These are phyloP conservation scores for Beauveria bassiana DNA, from an alignment of 2,329 filamentous ascomycete genomes.

Conservation along the genomic window DNA sequence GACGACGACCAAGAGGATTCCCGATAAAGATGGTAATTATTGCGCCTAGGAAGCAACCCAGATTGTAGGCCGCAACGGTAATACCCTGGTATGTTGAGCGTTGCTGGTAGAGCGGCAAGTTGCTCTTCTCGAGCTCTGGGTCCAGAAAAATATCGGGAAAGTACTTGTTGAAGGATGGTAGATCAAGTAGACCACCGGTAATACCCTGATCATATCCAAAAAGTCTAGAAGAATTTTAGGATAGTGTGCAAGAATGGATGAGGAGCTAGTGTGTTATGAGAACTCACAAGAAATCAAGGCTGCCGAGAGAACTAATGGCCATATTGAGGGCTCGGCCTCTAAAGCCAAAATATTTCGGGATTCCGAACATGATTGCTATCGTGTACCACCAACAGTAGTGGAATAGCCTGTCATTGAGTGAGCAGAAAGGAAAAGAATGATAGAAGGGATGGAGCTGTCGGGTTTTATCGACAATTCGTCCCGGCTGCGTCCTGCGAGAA, in stretches of 20 bases:
- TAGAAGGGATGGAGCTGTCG: neutral
- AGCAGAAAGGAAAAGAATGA: neutral
- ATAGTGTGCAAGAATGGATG: neutral
- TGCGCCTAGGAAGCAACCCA: constrained; percentile 46
- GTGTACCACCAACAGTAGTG: neutral
- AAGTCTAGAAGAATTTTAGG: neutral
- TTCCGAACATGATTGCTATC: neutral
- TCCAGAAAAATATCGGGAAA: constrained; percentile 40
- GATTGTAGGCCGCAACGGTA: constrained; percentile 38
- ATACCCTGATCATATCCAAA: constrained; percentile 49
- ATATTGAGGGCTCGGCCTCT: constrained; percentile 14
- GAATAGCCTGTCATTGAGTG: neutral
- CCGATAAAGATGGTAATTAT: constrained; percentile 52
- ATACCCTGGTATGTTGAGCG: constrained; percentile 34
- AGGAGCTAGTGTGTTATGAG: neutral
- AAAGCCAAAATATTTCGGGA: constrained; percentile 15
- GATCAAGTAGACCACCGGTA: constrained; percentile 59
- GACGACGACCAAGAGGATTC: constrained; percentile 46
- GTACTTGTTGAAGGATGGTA: constrained; percentile 43
- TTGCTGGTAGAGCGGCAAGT: constrained; percentile 24
- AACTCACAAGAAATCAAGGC: constrained; percentile 13
- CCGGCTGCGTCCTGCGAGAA: neutral
- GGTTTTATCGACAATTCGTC: neutral
- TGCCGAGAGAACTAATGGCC: constrained; percentile 15
- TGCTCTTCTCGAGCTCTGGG: constrained; percentile 21